A percentile compares a stretch with the other conserved stretches of the same genome.
phyloP scores from a whole-genome alignment of 2,329 filamentous ascomycete species.

The Lasiodiplodia sp. region DNA sequence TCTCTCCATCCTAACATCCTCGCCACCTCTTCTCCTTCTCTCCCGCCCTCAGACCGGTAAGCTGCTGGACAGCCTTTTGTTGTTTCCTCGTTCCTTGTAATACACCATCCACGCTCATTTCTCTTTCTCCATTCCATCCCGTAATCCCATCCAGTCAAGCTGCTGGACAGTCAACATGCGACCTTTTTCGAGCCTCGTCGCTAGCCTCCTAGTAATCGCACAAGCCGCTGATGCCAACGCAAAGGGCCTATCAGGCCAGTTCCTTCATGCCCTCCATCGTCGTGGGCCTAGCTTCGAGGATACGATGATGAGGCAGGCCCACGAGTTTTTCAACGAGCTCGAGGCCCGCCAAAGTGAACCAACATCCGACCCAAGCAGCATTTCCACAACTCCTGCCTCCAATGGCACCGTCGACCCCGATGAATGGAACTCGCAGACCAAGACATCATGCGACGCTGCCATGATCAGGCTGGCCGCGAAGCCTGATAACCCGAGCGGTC shows the following conservation, averaged over 20 bases:
- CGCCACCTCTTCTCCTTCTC: constrained; percentile 16
- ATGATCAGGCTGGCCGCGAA: constrained; percentile 62
- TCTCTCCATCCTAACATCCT: constrained; percentile 17
- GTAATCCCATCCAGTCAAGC: constrained; percentile 10
- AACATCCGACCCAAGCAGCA: constrained; percentile 32
- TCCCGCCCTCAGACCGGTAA: constrained; percentile 14
- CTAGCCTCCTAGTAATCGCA: constrained; percentile 42
- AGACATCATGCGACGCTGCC: constrained; percentile 64
- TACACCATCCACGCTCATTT: constrained; percentile 44
- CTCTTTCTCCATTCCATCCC: constrained; percentile 10
- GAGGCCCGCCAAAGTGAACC: constrained; percentile 45
- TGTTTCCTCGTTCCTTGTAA: constrained; percentile 39
- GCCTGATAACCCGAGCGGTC: constrained; percentile 76
- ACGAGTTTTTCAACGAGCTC: constrained; percentile 39
- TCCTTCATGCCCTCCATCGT: constrained; percentile 40
- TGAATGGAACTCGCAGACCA: constrained; percentile 48
- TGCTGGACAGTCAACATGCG: constrained; percentile 39
- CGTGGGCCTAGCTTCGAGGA: constrained; percentile 38
- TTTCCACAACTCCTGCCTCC: constrained; percentile 9
- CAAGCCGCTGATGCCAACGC: constrained; percentile 30
- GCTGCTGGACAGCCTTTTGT: constrained; percentile 28
- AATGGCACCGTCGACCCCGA: constrained; percentile 29
- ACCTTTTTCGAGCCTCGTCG: constrained; percentile 40
- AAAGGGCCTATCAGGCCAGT: constrained; percentile 1
- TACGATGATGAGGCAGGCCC: constrained; percentile 29